A percentile compares a stretch with the other conserved stretches of the same genome.
Evolutionary conservation across 371 early-diverging fungal species (phyloP).

Genomic region (Chytridium lagenaria): DNA sequence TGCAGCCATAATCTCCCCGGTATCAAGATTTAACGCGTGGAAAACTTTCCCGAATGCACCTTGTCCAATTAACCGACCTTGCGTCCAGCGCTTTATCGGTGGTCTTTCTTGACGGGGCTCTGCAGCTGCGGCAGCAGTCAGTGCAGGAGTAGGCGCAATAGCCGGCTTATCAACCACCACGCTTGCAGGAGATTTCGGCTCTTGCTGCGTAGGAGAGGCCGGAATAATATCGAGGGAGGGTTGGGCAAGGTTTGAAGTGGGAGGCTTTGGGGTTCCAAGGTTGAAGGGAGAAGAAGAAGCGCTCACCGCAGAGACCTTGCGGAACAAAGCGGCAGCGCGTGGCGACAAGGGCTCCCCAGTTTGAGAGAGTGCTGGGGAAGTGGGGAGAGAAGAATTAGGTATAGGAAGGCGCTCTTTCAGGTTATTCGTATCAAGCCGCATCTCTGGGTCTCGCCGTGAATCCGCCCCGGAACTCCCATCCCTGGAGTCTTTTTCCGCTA

Average conservation of each 20-base stretch:
- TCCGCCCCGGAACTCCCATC: no score
- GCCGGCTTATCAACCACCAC: no score
- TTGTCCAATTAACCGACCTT: conserved; percentile 87
- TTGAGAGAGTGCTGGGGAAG: background rate
- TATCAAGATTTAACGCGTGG: conserved; percentile 80
- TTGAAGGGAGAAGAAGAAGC: no score
- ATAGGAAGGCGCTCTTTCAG: background rate
- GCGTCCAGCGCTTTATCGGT: conserved; percentile 65
- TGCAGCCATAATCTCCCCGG: conserved; percentile 91
- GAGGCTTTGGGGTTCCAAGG: background rate
- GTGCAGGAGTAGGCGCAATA: no score
- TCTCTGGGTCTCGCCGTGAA: background rate
- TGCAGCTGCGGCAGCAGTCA: no score
- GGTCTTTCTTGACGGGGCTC: background rate
- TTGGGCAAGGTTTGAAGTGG: background rate
- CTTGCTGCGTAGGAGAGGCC: background rate
- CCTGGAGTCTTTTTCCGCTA: no score
- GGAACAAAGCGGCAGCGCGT: background rate
- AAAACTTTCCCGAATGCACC: conserved; percentile 97
- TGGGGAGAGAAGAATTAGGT: background rate
- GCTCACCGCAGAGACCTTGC: background rate
- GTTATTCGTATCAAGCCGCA: background rate
- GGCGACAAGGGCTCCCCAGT: background rate
- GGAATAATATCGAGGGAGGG: background rate
- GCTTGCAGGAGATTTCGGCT: no score